Percentiles rank a stretch among this genome's conserved stretches.
phyloP scores from a whole-genome alignment of 495 filamentous ascomycete genomes.

The Penicillium coprophilum region DNA sequence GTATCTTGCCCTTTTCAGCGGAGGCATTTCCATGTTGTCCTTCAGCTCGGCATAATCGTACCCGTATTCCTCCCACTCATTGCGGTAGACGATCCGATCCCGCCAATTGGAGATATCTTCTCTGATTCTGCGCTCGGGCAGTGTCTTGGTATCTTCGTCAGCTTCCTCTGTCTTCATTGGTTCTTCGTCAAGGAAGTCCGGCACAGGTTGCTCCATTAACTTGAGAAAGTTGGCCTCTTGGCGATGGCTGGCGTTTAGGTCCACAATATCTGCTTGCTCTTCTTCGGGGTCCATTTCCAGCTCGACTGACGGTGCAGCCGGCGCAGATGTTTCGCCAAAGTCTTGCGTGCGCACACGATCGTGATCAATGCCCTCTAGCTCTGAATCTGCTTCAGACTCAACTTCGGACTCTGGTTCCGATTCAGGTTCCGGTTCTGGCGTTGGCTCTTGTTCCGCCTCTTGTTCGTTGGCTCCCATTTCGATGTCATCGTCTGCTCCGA shows the following conservation, averaged over 20 bases:
- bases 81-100: conserved; percentile 41
- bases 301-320: conserved; percentile 12
- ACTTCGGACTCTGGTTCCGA: conserved; percentile 18
- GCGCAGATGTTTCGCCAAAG: conserved; percentile 11
- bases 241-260: conserved; percentile 46
- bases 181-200: conserved; percentile 14
- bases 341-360: neutral
- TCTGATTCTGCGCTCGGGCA: conserved; percentile 30
- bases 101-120: conserved; percentile 48
- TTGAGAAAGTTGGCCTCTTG: conserved; percentile 61
- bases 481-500: neutral
- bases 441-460: neutral
- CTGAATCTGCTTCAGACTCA: neutral
- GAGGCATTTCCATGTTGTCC: conserved; percentile 36
- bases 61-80: conserved; percentile 53
- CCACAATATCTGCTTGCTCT: conserved; percentile 53
- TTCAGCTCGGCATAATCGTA: conserved; percentile 30
- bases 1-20: conserved; percentile 32
- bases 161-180: conserved; percentile 19
- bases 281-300: conserved; percentile 40
- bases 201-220: conserved; percentile 40
- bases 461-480: neutral
- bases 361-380: neutral
- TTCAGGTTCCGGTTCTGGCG: conserved; percentile 1
- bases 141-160: conserved; percentile 12